These are phyloP conservation scores for Cytospora leucostoma DNA, from an alignment of 2,329 filamentous ascomycete genomes.

Conservation along the genomic window DNA sequence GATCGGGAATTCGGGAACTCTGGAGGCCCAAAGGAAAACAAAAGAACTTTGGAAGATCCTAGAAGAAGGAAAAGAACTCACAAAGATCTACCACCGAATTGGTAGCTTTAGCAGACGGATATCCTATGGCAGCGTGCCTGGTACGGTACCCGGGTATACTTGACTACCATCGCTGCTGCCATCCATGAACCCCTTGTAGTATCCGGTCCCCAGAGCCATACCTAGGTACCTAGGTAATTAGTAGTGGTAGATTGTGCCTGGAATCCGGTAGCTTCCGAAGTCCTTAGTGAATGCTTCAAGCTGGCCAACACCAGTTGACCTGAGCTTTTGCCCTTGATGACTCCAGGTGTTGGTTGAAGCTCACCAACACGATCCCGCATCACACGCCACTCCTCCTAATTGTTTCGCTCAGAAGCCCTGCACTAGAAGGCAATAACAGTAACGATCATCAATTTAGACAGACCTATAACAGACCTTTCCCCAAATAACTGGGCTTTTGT, in stretches of 20 bases:
- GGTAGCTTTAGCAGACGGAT: too few relatives aligned
- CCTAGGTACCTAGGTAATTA: too few relatives aligned
- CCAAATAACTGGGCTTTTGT: neutral
- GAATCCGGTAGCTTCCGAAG: too few relatives aligned
- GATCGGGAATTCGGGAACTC: constrained; percentile 1
- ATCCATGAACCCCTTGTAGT: too few relatives aligned
- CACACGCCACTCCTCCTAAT: neutral
- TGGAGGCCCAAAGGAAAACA: neutral
- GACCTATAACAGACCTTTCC: neutral
- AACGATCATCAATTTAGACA: neutral
- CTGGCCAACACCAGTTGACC: neutral
- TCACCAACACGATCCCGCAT: neutral
- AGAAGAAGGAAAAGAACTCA: too few relatives aligned
- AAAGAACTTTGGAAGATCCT: neutral
- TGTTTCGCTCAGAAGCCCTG: neutral
- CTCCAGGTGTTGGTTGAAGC: neutral
- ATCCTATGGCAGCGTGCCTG: too few relatives aligned
- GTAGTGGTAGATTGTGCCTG: too few relatives aligned
- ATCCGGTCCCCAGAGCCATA: too few relatives aligned
- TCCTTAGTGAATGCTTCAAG: neutral
- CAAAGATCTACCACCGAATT: too few relatives aligned
- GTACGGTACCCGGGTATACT: too few relatives aligned
- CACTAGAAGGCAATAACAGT: constrained; percentile 5
- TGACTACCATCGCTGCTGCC: too few relatives aligned
- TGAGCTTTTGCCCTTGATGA: neutral